Percentiles rank a stretch among this genome's conserved stretches.
Evolutionary conservation across 768 basidiomycete species (phyloP).

Genomic region (Asterophora parasitica): DNA sequence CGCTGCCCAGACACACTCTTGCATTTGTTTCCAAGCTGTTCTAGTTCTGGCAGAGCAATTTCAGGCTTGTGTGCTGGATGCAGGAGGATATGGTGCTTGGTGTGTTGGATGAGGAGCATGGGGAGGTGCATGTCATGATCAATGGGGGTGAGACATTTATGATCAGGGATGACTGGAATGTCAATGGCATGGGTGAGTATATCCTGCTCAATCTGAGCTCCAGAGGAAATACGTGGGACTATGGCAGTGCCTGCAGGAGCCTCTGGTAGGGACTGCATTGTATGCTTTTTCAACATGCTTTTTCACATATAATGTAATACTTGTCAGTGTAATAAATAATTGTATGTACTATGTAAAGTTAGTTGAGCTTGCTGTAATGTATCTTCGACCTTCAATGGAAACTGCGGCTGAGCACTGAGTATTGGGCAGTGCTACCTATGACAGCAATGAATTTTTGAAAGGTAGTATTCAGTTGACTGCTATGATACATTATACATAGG

Average conservation of each 20-base stretch:
- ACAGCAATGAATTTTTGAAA: too few relatives aligned
- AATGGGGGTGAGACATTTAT: constrained; percentile 23
- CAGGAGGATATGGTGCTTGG: constrained; percentile 40
- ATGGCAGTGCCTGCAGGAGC: constrained; percentile 5
- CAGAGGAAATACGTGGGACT: not conserved
- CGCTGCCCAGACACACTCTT: constrained; percentile 9
- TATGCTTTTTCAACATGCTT: not conserved
- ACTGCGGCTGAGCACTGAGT: too few relatives aligned
- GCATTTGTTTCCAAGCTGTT: constrained; percentile 9
- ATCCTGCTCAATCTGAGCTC: constrained; percentile 40
- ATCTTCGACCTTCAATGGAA: too few relatives aligned
- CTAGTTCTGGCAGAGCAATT: constrained; percentile 34
- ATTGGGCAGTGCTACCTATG: too few relatives aligned
- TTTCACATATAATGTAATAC: not conserved
- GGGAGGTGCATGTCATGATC: constrained; percentile 41
- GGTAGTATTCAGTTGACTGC: too few relatives aligned
- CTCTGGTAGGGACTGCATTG: not conserved
- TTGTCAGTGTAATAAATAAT: not conserved
- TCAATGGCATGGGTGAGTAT: constrained; percentile 32
- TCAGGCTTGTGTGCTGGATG: constrained; percentile 41
- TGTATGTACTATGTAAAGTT: too few relatives aligned
- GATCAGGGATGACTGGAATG: constrained; percentile 25
- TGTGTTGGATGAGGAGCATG: constrained; percentile 6
- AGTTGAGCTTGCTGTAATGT: too few relatives aligned
- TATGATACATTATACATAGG: too few relatives aligned